Base-by-base conservation (phyloP, 345 rosid genomes). In the Citrus reticulata region DNA sequence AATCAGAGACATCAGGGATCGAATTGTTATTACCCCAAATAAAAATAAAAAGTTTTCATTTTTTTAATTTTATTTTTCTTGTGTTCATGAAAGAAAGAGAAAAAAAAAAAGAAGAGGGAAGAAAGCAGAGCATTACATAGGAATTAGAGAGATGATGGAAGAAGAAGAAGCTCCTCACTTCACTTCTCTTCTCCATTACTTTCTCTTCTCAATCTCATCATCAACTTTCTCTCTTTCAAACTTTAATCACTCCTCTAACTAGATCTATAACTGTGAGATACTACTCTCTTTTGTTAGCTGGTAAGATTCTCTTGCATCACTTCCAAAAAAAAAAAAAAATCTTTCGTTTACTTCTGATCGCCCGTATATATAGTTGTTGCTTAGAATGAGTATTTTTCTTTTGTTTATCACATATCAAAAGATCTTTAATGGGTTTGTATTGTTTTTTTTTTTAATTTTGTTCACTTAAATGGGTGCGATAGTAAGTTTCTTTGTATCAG, bases 231-330 rank as follows among this genome's bases (percentile, higher is more conserved):
- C 29, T 63, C 20, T 68, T 6, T 24, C 61, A 30, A 32, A 32
- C n/a, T 17, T 6, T 34, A 64, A 22, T 66, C 46, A 34, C 70
- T 35, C 59, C 67, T 39, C 27, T 70, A 40, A 68, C 42, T 67
- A 58, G 77, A 72, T 80, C 76, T 76, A 49, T 11, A 16, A 37
- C 39, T 22, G 59, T 63, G 9, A 39, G 37, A 34, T 9, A 51
- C 54, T 32, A 68, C 20, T 1, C 62, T 27, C 24, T 81, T 37
- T 54, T 64, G 11, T 49, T n/a, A 30, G 57, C 81, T 69, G 93
- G 93, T 89, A 88, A 89, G 89, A 74, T 82, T 85, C 49, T 42
- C 77, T 79, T 55, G 29, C 62, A 80, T 80, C 83, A 70, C 74
- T 49, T 17, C 29, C 30, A 25, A 25, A 25, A 72, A 46, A 9